Evolutionary conservation across 176 grass and related monocot species (phyloP).

Genomic region (Hyparrhenia diplandra): DNA sequence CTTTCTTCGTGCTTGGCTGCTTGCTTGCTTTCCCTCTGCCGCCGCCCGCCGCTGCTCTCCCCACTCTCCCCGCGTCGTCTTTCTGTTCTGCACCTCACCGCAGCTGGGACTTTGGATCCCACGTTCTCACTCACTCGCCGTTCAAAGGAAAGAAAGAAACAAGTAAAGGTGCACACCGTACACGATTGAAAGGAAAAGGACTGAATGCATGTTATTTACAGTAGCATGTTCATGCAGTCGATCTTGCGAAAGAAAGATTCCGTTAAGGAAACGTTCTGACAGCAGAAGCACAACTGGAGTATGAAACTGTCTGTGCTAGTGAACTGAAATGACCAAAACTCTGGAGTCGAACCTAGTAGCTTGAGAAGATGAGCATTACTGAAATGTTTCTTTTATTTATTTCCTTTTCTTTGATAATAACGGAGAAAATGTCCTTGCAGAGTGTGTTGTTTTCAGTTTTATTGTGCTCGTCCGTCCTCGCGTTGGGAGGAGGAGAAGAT

Average conservation of each 20-base stretch:
- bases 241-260: neutral
- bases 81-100: constrained; percentile 16
- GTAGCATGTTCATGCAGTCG: neutral
- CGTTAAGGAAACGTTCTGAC: neutral
- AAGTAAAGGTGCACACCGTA: neutral
- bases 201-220: neutral
- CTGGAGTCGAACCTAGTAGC: no score
- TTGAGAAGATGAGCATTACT: no score
- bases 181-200: neutral
- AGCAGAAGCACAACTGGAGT: neutral
- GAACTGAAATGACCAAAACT: neutral
- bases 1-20: neutral
- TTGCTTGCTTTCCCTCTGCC: neutral
- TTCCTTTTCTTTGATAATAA: no score
- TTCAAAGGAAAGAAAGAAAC: constrained; percentile 7
- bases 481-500: no score
- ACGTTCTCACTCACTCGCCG: neutral
- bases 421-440: no score
- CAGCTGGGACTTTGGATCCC: constrained; percentile 29
- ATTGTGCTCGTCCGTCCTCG: no score
- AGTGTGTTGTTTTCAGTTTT: no score
- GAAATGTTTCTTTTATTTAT: no score
- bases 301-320: neutral
- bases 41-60: neutral
- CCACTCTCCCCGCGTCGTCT: neutral